These are phyloP conservation scores for Polymyxa betae DNA, from an alignment of 208 protist species.

Conservation along the genomic window DNA sequence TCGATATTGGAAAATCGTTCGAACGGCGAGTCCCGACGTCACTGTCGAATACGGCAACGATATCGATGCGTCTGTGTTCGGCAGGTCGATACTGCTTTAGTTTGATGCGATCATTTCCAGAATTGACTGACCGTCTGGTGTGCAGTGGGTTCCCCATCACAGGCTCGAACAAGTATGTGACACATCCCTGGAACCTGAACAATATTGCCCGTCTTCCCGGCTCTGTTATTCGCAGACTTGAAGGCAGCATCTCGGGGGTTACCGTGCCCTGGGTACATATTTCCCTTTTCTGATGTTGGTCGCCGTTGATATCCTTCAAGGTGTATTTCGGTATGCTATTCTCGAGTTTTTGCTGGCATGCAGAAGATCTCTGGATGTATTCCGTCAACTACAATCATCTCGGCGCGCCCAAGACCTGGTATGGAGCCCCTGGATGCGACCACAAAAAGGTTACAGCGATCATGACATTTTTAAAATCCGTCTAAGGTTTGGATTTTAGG, in stretches of 20 bases:
- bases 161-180: background rate
- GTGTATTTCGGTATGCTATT: constrained; percentile 75
- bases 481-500: constrained; percentile 54
- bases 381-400: constrained; percentile 77
- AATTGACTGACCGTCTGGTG: background rate
- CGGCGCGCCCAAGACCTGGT: constrained; percentile 76
- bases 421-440: constrained; percentile 56
- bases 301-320: background rate
- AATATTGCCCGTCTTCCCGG: background rate
- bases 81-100: constrained; percentile 26
- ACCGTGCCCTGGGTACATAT: constrained; percentile 34
- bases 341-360: constrained; percentile 79
- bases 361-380: constrained; percentile 77
- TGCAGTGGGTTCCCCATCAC: background rate
- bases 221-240: background rate
- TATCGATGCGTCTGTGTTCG: background rate
- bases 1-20: constrained; percentile 47
- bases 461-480: background rate
- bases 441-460: constrained; percentile 3
- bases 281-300: background rate
- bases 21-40: background rate
- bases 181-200: constrained; percentile 4
- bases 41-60: constrained; percentile 56
- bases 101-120: background rate
- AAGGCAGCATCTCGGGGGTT: background rate